These are phyloP conservation scores for Chlamydomonas eustigma DNA, from an alignment of 139 green algal species.

Conservation along the genomic window DNA sequence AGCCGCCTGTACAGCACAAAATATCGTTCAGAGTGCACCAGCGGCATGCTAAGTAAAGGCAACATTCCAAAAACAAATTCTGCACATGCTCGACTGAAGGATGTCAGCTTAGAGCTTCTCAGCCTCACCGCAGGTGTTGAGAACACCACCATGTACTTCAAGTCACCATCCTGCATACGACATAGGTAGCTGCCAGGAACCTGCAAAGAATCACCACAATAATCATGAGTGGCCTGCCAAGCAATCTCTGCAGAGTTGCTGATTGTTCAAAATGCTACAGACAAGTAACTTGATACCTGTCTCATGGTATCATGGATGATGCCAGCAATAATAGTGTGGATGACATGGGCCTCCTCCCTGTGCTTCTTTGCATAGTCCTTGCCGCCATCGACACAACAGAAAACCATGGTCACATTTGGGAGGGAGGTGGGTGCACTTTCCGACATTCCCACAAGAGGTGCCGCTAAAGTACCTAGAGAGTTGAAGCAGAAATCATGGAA, in stretches of 20 bases:
- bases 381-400: slow-evolving; percentile 24
- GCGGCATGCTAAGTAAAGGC: not conserved
- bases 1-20: slow-evolving; percentile 10
- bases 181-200: slow-evolving; percentile 40
- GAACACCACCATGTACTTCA: slow-evolving; percentile 59
- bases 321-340: slow-evolving; percentile 6
- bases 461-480: not conserved
- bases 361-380: slow-evolving; percentile 8
- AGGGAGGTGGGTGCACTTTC: not conserved
- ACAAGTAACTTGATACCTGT: too few relatives aligned
- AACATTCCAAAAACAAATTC: not conserved
- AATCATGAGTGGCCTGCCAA: not conserved
- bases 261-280: too few relatives aligned
- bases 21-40: not conserved
- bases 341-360: not conserved
- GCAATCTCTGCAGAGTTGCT: too few relatives aligned
- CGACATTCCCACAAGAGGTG: not conserved
- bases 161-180: slow-evolving; percentile 32
- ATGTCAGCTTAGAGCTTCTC: not conserved
- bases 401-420: not conserved
- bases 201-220: not conserved
- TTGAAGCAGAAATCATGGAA: not conserved
- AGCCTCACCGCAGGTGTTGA: slow-evolving; percentile 18
- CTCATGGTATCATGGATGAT: not conserved
- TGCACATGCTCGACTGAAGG: not conserved